A percentile compares a stretch with the other conserved stretches of the same genome.
Conservation (phyloP, 345 rosid genomes). For the Luvunga scandens region DNA sequence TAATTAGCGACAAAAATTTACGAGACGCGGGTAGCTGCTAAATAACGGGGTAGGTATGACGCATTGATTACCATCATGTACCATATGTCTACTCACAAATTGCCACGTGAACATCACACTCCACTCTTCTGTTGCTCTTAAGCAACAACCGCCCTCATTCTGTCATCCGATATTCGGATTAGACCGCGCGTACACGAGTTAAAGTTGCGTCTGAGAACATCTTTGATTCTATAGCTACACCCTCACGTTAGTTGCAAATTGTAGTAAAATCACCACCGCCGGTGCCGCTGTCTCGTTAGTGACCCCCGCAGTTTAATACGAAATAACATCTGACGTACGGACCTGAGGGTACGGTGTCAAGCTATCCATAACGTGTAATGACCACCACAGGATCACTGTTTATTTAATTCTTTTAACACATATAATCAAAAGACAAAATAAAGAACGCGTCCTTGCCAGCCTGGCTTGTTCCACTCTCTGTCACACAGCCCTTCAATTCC, state of each 20-base stretch:
- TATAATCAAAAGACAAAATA: not conserved
- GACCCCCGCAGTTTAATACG: too few species aligned
- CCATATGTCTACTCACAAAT: not conserved
- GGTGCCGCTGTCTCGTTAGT: not conserved
- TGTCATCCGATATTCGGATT: not conserved
- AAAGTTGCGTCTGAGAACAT: not conserved
- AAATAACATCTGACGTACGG: not conserved
- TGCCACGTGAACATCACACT: not conserved
- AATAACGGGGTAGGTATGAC: not conserved
- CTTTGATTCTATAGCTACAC: not conserved
- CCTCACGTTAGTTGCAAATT: not conserved
- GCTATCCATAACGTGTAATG: not conserved
- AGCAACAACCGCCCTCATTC: not conserved
- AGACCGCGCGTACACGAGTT: not conserved
- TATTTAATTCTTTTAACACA: not conserved
- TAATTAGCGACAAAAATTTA: not conserved
- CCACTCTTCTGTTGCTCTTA: not conserved
- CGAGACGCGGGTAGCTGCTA: too few species aligned
- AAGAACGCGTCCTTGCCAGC: constrained; percentile 41
- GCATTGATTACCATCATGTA: not conserved
- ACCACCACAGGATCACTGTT: constrained; percentile 13
- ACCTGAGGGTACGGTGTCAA: not conserved
- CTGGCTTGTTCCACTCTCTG: constrained; percentile 26
- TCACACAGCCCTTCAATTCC: too few species aligned
- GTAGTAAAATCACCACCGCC: not conserved